phyloP scores from a whole-genome alignment of 148 eudicot species.

The Rhododendron henanense region DNA sequence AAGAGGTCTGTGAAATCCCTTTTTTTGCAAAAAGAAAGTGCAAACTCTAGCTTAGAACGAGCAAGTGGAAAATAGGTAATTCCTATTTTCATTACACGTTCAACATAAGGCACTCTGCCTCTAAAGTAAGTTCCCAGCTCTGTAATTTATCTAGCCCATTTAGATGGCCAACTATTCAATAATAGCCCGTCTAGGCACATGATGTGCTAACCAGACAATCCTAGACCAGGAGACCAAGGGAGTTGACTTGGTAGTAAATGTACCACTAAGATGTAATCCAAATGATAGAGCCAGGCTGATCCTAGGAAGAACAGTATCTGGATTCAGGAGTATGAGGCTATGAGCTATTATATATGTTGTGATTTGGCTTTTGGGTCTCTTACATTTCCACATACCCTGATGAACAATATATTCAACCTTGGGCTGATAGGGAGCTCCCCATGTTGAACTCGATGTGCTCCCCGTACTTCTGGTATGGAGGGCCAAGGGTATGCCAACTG shows the following conservation, averaged over 20 bases:
- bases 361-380: background rate
- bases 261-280: background rate
- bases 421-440: background rate
- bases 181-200: background rate
- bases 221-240: background rate
- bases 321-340: background rate
- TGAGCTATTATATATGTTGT: background rate
- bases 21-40: background rate
- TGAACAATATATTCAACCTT: background rate
- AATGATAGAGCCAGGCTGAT: background rate
- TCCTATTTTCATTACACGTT: background rate
- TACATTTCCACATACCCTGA: background rate
- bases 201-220: background rate
- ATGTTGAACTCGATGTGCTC: background rate
- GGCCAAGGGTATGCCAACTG: background rate
- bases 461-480: background rate
- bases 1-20: background rate
- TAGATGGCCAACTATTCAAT: background rate
- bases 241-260: background rate
- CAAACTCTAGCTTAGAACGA: background rate
- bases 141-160: background rate
- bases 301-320: background rate
- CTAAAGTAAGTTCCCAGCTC: background rate
- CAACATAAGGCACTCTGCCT: background rate
- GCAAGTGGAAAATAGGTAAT: background rate